A percentile compares a stretch with the other conserved stretches of the same genome.
Evolutionary conservation across 768 basidiomycete species (phyloP).

Genomic region (Mycena galopus): DNA sequence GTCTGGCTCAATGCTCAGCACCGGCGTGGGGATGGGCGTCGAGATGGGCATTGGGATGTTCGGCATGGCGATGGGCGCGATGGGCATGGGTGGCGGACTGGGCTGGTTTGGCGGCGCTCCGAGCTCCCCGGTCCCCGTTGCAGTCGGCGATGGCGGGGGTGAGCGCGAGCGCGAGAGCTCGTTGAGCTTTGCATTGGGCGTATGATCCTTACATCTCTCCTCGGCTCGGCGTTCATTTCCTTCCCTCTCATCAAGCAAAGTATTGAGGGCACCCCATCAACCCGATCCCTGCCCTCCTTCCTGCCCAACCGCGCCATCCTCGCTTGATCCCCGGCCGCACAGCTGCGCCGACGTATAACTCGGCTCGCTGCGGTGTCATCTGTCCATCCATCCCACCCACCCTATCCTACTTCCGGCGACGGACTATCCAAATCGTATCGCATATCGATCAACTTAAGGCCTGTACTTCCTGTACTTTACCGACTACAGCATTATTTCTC

Average conservation of each 20-base stretch:
- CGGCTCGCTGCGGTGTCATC: not conserved
- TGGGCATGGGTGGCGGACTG: constrained; percentile 12
- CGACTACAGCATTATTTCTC: constrained; percentile 16
- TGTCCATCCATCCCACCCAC: too few relatives aligned
- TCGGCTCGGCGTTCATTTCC: not conserved
- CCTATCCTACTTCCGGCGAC: not conserved
- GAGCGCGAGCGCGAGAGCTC: constrained; percentile 36
- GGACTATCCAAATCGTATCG: constrained; percentile 1
- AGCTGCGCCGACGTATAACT: constrained; percentile 26
- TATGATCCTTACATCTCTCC: constrained; percentile 3
- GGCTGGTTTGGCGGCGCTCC: constrained; percentile 28
- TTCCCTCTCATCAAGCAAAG: not conserved
- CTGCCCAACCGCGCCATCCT: constrained; percentile 7
- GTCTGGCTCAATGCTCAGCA: constrained; percentile 14
- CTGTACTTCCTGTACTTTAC: constrained; percentile 19
- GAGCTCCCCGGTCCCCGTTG: constrained; percentile 1
- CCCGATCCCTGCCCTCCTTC: not conserved
- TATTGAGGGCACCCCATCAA: not conserved
- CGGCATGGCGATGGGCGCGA: constrained; percentile 34
- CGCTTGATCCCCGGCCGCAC: constrained; percentile 25
- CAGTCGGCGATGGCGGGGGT: constrained; percentile 15
- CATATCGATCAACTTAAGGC: constrained; percentile 24
- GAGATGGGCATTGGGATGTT: constrained; percentile 35
- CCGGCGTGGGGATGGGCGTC: constrained; percentile 30
- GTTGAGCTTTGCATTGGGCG: constrained; percentile 36